Conservation (phyloP, 176 grass and related monocot species). For the Metroxylon sagu region DNA sequence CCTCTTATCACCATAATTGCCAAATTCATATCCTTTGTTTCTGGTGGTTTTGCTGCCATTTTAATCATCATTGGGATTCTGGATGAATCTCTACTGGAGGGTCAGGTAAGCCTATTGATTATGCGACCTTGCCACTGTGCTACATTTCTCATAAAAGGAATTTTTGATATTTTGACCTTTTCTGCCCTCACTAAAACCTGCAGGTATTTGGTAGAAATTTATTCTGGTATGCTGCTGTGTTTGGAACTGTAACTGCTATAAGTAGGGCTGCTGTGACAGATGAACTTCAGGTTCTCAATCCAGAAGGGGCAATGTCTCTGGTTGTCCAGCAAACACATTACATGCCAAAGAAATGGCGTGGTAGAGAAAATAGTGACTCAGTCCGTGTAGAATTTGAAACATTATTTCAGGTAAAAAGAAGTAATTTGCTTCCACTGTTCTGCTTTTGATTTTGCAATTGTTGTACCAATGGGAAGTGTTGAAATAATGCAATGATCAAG, state of each 20-base stretch:
- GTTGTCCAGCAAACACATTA: constrained; percentile 84
- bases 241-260: constrained; percentile 90
- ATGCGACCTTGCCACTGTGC: not conserved
- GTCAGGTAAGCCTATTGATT: constrained; percentile 53
- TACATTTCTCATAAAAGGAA: not conserved
- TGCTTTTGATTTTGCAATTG: too few relatives aligned
- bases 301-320: constrained; percentile 78
- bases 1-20: constrained; percentile 87
- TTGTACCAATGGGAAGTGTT: too few relatives aligned
- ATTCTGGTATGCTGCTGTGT: constrained; percentile 96
- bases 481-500: too few relatives aligned
- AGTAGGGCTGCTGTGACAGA: constrained; percentile 81
- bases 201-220: constrained; percentile 92
- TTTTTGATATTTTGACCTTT: constrained; percentile 1
- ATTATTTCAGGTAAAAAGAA: constrained; percentile 70
- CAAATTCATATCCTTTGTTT: constrained; percentile 96
- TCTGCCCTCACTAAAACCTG: constrained; percentile 10
- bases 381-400: constrained; percentile 79
- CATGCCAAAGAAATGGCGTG: constrained; percentile 90
- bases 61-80: constrained; percentile 85
- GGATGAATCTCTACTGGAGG: constrained; percentile 86
- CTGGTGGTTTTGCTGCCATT: constrained; percentile 90
- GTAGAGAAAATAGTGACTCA: constrained; percentile 72
- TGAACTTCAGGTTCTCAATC: constrained; percentile 94
- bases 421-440: not conserved